These are phyloP conservation scores for Thozetella sp. DNA, from an alignment of 495 filamentous ascomycete genomes.

Conservation along the genomic window DNA sequence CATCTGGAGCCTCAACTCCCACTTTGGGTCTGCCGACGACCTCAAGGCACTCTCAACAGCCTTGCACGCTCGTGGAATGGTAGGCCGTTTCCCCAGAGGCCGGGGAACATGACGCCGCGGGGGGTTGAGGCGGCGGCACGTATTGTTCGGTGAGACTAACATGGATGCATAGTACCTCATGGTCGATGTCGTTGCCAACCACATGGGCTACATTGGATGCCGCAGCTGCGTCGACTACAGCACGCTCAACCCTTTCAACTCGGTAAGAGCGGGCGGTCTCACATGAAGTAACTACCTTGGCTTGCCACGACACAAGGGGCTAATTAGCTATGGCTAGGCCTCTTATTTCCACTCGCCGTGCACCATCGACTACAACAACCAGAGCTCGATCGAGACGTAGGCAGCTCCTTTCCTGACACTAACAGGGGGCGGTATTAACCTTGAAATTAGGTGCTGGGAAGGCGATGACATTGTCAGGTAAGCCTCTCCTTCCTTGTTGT, in stretches of 20 bases:
- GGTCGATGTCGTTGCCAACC: conserved; percentile 81
- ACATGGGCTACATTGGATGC: conserved; percentile 67
- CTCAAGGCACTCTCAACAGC: conserved; percentile 60
- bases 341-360: conserved; percentile 72
- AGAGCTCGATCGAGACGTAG: conserved; percentile 34
- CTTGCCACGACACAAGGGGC: neutral
- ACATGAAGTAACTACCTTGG: neutral
- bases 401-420: conserved; percentile 26
- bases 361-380: conserved; percentile 65
- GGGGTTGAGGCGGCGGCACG: neutral
- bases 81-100: conserved; percentile 9
- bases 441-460: conserved; percentile 60
- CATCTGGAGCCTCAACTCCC: conserved; percentile 62
- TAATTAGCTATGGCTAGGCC: conserved; percentile 6
- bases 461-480: conserved; percentile 57
- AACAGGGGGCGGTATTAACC: conserved; percentile 25
- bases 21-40: conserved; percentile 70
- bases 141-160: neutral
- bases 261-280: conserved; percentile 15
- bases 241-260: conserved; percentile 66
- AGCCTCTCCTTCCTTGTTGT: neutral
- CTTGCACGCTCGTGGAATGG: conserved; percentile 65
- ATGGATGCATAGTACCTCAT: conserved; percentile 59
- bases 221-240: conserved; percentile 59
- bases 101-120: neutral